Conservation (phyloP, 768 basidiomycete genomes). For the Leccinum incarnatum region DNA sequence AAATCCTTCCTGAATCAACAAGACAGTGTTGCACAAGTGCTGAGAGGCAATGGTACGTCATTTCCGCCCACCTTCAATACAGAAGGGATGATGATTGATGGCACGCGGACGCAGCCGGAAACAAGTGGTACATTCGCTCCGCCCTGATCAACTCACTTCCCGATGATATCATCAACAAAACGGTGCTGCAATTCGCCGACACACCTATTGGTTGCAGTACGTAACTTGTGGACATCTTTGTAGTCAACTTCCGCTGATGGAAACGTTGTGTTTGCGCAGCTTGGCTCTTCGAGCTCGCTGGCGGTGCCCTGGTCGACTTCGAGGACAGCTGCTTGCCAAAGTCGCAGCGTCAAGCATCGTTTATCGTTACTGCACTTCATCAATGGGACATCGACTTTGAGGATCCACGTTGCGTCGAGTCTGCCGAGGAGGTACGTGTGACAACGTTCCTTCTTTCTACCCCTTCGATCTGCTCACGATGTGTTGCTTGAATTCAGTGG, state of each 20-base stretch:
- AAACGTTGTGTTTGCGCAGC: constrained; percentile 41
- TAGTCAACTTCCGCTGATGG: constrained; percentile 2
- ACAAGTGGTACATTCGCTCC: constrained; percentile 91
- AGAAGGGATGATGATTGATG: not conserved
- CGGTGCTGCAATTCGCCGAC: constrained; percentile 75
- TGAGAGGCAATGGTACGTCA: constrained; percentile 73
- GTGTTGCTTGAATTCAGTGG: constrained; percentile 51
- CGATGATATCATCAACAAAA: constrained; percentile 82
- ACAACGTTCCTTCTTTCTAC: not conserved
- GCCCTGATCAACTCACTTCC: constrained; percentile 79
- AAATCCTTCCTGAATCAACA: constrained; percentile 89
- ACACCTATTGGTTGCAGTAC: constrained; percentile 90
- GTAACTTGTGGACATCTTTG: constrained; percentile 31
- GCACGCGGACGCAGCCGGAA: constrained; percentile 48
- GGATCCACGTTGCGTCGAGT: constrained; percentile 75
- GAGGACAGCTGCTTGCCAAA: constrained; percentile 75
- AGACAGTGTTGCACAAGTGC: constrained; percentile 86
- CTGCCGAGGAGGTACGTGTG: constrained; percentile 71
- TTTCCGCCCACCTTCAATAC: not conserved
- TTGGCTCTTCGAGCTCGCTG: constrained; percentile 91
- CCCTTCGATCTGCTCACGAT: constrained; percentile 8
- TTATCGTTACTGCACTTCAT: constrained; percentile 86
- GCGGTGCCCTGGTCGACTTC: constrained; percentile 72
- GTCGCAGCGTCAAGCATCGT: constrained; percentile 73
- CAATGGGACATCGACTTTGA: constrained; percentile 88